Conservation (phyloP, 1,284 basidiomycete species). For the Apiotrichum veenhuisii region DNA sequence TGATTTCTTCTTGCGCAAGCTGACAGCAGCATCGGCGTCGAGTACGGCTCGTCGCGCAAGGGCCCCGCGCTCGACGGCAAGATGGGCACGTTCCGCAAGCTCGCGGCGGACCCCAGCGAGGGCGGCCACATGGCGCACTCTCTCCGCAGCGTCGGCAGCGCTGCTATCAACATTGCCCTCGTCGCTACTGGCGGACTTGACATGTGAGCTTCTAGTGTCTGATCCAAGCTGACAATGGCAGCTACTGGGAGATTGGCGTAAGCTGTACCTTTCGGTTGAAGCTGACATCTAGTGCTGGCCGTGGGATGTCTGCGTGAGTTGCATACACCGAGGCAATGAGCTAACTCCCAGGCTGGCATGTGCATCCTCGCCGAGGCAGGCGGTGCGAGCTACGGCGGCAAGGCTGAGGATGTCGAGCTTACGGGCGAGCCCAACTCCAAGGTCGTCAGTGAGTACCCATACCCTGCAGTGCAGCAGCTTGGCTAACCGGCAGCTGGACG, state of each 20-base stretch:
- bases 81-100: constrained; percentile 64
- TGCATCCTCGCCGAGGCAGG: constrained; percentile 90
- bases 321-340: neutral
- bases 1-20: constrained; percentile 1
- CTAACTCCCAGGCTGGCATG: constrained; percentile 63
- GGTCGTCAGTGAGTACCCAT: constrained; percentile 54
- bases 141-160: constrained; percentile 75
- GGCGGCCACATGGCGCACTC: constrained; percentile 86
- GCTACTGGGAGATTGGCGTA: constrained; percentile 76
- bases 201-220: constrained; percentile 55
- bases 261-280: constrained; percentile 11
- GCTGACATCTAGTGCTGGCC: constrained; percentile 54
- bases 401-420: constrained; percentile 33
- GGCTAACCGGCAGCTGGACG: constrained; percentile 57
- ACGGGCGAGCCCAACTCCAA: constrained; percentile 55
- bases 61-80: constrained; percentile 72
- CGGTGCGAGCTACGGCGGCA: constrained; percentile 68
- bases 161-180: constrained; percentile 75
- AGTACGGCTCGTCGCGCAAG: constrained; percentile 75
- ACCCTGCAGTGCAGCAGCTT: neutral
- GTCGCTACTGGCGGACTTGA: constrained; percentile 82
- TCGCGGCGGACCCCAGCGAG: constrained; percentile 67
- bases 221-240: constrained; percentile 11
- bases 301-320: constrained; percentile 79
- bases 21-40: constrained; percentile 61